Evolutionary conservation across 352 stramenopile species (phyloP), one percentile per base, ranked within the genome.

Genomic region (Pelagophyceae sp.): DNA sequence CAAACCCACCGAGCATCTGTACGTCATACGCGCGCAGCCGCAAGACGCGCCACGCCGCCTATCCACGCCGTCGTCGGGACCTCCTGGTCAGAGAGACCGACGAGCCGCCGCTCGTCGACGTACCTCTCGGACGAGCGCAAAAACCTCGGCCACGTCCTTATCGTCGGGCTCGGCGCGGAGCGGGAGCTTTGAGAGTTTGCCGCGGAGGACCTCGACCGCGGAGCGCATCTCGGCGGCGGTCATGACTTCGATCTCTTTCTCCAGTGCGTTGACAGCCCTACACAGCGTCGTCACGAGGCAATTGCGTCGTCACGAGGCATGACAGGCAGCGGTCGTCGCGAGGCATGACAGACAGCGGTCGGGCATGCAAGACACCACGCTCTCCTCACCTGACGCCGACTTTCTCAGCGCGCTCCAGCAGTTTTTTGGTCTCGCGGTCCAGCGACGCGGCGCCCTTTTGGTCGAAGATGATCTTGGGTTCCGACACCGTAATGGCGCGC

Each of bases 21-120:
- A 93, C 88, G 80, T 94, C 88, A 77, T 92, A 94, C 75, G 91
- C 88, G 20, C 89, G 84, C 32, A 91, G 80, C 79, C 91, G 84
- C 27, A 94, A 82, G 3, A 92, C 89, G 38, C 89, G 83, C 87
- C 85, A 74, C 17, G 67, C 67, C 20, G 67, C 67, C 38, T 54
- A 54, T 11, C 45, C 45, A 54, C 11, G 11, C 45, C 23, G 11
- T 23, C 23, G 45, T 23, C 45, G 45, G 23, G 11, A 23, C 45
- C 45, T 23, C 11, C 45, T 23, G 23, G 23, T 54, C 45, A 54
- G 23, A 23, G 45, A 54, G 45, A 54, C 11, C 45, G 45, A 54
- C 45, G 45, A 54, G 81, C 60, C 25, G 81, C 81, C 77, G n/a
- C n/a, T n/a, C n/a, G n/a, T n/a, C 45, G 23, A 54, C 45, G 45